Percentiles rank a stretch among this genome's conserved stretches.
These are phyloP conservation scores for Blakeslea trispora DNA, from an alignment of 371 early-diverging fungal genomes.

Conservation along the genomic window DNA sequence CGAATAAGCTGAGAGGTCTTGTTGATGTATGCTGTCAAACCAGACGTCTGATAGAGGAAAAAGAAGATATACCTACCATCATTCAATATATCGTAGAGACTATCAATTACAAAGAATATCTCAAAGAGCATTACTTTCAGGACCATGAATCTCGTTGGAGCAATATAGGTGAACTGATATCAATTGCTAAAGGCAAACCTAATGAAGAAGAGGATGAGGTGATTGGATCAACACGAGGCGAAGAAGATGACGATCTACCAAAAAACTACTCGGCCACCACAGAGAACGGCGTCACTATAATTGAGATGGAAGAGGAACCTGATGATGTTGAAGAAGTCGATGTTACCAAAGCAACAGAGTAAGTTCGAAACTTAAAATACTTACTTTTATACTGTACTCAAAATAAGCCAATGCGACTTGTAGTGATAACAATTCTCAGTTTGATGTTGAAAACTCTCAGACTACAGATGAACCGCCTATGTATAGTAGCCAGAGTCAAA, in stretches of 20 bases:
- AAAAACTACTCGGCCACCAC: too few relatives aligned
- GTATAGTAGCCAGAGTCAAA: too few relatives aligned
- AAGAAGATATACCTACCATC: slow-evolving; percentile 17
- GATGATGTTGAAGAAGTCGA: slow-evolving; percentile 4
- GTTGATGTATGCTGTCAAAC: slow-evolving; percentile 7
- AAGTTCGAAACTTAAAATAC: too few relatives aligned
- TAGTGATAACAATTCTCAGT: too few relatives aligned
- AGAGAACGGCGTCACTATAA: not conserved
- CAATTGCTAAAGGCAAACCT: slow-evolving; percentile 17
- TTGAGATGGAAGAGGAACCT: not conserved
- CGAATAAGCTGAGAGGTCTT: slow-evolving; percentile 12
- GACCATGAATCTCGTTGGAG: slow-evolving; percentile 31
- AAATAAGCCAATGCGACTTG: too few relatives aligned
- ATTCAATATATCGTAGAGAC: slow-evolving; percentile 24
- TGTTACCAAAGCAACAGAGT: slow-evolving; percentile 1
- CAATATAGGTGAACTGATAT: slow-evolving; percentile 43
- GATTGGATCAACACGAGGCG: not conserved
- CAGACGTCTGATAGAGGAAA: slow-evolving; percentile 16
- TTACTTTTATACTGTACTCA: too few relatives aligned
- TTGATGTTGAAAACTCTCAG: too few relatives aligned
- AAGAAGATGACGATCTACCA: not conserved
- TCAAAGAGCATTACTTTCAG: slow-evolving; percentile 19
- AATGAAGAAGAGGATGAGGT: slow-evolving; percentile 3
- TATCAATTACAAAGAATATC: slow-evolving; percentile 26
- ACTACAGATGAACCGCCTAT: too few relatives aligned